Evolutionary conservation across 345 rosid species (phyloP).

Genomic region (Murraya koenigii): DNA sequence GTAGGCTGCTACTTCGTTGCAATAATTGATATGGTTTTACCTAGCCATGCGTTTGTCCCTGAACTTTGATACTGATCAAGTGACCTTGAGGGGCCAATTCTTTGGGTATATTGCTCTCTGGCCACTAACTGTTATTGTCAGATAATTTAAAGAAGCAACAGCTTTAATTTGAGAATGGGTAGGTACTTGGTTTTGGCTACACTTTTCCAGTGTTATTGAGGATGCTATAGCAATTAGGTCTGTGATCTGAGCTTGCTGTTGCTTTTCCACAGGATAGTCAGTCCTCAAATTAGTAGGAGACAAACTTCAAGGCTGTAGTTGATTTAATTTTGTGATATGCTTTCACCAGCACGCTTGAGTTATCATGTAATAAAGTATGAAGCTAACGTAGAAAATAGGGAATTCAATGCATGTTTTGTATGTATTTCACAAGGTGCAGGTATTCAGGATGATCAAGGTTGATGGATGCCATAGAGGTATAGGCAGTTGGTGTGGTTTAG

Average conservation of each 20-base stretch:
- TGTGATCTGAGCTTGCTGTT: constrained; percentile 7
- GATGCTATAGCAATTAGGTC: not conserved
- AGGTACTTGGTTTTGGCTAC: not conserved
- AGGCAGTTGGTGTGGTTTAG: not conserved
- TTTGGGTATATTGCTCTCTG: not conserved
- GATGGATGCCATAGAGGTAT: not conserved
- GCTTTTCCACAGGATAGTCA: not conserved
- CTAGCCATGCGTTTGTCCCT: not conserved
- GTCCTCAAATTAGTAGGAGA: not conserved
- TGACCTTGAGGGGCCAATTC: not conserved
- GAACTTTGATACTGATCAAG: not conserved
- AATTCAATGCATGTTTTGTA: not conserved
- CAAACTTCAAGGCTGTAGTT: not conserved
- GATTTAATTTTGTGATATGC: not conserved
- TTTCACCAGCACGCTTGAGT: not conserved
- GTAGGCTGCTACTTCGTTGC: not conserved
- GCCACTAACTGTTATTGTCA: not conserved
- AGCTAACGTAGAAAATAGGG: not conserved
- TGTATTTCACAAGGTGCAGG: not conserved
- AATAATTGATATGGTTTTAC: not conserved
- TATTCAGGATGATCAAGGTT: not conserved
- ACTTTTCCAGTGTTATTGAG: not conserved
- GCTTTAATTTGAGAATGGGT: not conserved
- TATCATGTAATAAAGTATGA: not conserved
- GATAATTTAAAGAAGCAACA: not conserved